phyloP scores from a whole-genome alignment of 352 stramenopile species.

The Globisporangium alternatum region DNA sequence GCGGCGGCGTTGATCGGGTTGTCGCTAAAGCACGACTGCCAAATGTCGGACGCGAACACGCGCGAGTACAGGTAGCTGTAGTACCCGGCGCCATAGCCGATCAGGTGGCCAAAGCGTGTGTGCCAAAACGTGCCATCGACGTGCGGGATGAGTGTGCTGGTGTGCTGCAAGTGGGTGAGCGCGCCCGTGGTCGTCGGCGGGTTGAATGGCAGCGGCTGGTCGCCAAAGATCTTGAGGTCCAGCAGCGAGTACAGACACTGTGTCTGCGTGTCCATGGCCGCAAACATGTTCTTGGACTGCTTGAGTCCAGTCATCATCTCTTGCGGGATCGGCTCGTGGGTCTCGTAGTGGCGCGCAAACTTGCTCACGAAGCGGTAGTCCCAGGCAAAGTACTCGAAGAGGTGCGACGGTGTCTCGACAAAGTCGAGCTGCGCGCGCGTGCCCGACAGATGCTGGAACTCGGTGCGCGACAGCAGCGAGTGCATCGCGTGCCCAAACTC shows the following conservation, averaged over 20 bases:
- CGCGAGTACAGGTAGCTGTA: slow-evolving; percentile 92
- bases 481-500: slow-evolving; percentile 98
- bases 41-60: slow-evolving; percentile 89
- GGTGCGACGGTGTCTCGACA: slow-evolving; percentile 94
- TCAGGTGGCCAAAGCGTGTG: slow-evolving; percentile 86
- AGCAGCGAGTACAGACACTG: slow-evolving; percentile 84
- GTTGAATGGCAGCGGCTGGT: slow-evolving; percentile 39
- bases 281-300: slow-evolving; percentile 86
- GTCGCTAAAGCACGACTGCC: slow-evolving; percentile 69
- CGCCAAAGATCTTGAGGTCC: slow-evolving; percentile 68
- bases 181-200: slow-evolving; percentile 53
- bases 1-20: slow-evolving; percentile 53
- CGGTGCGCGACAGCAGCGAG: slow-evolving; percentile 93
- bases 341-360: slow-evolving; percentile 85
- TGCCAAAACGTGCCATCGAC: slow-evolving; percentile 82
- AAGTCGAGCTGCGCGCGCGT: slow-evolving; percentile 94
- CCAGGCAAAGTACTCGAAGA: slow-evolving; percentile 97
- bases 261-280: slow-evolving; percentile 86
- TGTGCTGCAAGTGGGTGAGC: slow-evolving; percentile 65
- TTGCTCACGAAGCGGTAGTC: slow-evolving; percentile 83
- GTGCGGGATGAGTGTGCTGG: slow-evolving; percentile 70
- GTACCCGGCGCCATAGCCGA: slow-evolving; percentile 89
- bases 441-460: slow-evolving; percentile 97
- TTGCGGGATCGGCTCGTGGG: slow-evolving; percentile 68
- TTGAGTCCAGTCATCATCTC: slow-evolving; percentile 75